A percentile compares a stretch with the other conserved stretches of the same genome.
phyloP scores from a whole-genome alignment of 2,329 filamentous ascomycete genomes.

The Mycocentrospora acerina region DNA sequence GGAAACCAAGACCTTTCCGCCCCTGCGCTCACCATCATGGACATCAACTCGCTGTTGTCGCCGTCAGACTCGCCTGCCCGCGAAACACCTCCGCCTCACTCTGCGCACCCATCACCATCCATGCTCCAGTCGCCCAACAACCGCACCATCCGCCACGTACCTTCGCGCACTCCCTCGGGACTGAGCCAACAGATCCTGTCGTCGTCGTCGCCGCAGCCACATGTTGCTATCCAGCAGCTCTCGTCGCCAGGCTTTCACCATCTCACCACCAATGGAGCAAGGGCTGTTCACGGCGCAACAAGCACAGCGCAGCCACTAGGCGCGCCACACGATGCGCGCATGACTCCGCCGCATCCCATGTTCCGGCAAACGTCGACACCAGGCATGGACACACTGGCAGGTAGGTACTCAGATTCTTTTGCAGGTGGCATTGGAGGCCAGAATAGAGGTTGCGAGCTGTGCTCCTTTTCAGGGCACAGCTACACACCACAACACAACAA shows the following conservation, averaged over 20 bases:
- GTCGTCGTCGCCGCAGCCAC: slow-evolving; percentile 28
- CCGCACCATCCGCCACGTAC: slow-evolving; percentile 34
- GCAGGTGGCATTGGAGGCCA: no score
- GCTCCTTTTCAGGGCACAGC: background rate
- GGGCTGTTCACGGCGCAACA: slow-evolving; percentile 33
- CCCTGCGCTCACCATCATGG: slow-evolving; percentile 38
- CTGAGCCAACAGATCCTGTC: slow-evolving; percentile 47
- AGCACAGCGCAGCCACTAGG: slow-evolving; percentile 33
- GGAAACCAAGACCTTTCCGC: slow-evolving; percentile 2
- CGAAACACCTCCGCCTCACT: slow-evolving; percentile 36
- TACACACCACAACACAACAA: background rate
- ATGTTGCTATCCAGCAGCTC: slow-evolving; percentile 39
- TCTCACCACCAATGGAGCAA: slow-evolving; percentile 31
- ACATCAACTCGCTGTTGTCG: slow-evolving; percentile 53
- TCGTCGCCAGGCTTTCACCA: slow-evolving; percentile 31
- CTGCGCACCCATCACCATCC: slow-evolving; percentile 28
- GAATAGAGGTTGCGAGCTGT: no score
- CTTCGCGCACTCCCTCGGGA: slow-evolving; percentile 45
- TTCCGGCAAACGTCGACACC: slow-evolving; percentile 48
- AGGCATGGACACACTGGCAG: slow-evolving; percentile 52
- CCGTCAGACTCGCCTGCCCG: slow-evolving; percentile 48
- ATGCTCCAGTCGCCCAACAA: slow-evolving; percentile 33
- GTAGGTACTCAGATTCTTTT: slow-evolving; percentile 32
- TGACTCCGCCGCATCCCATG: slow-evolving; percentile 36
- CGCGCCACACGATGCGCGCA: slow-evolving; percentile 35